Percentiles rank a stretch among this genome's conserved stretches.
These are phyloP conservation scores for Exophiala calicioides DNA, from an alignment of 2,329 filamentous ascomycete species.

Conservation along the genomic window DNA sequence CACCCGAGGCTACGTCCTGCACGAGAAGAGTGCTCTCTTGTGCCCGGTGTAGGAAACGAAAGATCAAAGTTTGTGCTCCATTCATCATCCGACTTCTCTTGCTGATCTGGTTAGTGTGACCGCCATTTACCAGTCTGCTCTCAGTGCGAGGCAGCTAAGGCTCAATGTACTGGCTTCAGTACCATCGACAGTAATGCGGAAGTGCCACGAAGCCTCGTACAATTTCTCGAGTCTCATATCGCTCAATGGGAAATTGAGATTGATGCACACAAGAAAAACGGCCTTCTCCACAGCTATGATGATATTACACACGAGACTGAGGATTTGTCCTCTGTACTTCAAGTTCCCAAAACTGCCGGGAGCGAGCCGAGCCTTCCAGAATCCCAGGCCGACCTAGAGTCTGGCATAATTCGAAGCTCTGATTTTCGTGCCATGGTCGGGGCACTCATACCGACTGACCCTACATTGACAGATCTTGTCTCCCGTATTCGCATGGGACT, in stretches of 20 bases:
- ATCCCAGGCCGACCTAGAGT: background rate
- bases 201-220: slow-evolving; percentile 33
- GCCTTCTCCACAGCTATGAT: background rate
- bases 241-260: slow-evolving; percentile 30
- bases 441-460: background rate
- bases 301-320: background rate
- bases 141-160: slow-evolving; percentile 5
- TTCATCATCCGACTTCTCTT: background rate
- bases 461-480: background rate
- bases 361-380: background rate
- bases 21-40: slow-evolving; percentile 23
- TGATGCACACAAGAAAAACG: background rate
- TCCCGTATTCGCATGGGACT: background rate
- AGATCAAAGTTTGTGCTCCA: slow-evolving; percentile 17
- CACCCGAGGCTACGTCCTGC: slow-evolving; percentile 22
- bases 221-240: slow-evolving; percentile 32
- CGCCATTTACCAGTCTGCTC: slow-evolving; percentile 12
- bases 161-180: slow-evolving; percentile 8
- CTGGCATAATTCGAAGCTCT: background rate
- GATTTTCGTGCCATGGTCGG: background rate
- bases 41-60: slow-evolving; percentile 21
- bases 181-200: slow-evolving; percentile 12
- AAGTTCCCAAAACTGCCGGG: no score
- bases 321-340: no score
- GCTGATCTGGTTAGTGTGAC: slow-evolving; percentile 8